A percentile compares a stretch with the other conserved stretches of the same genome.
These are phyloP conservation scores for Kodamaea plutei DNA, from an alignment of 1,139 yeast species.

Conservation along the genomic window DNA sequence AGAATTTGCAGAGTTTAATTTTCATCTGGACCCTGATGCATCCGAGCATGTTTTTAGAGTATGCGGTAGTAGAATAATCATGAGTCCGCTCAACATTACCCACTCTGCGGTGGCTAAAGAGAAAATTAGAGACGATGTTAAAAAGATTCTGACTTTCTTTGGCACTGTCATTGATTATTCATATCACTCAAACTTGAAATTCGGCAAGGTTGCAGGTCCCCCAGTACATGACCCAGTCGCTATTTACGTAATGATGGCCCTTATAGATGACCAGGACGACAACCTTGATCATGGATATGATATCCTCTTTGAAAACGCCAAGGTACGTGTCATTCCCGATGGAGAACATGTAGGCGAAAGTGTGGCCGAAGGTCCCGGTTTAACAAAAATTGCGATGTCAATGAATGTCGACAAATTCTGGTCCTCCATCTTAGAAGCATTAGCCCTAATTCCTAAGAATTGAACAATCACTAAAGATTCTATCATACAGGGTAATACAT, in stretches of 20 bases:
- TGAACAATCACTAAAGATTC: too few relatives aligned
- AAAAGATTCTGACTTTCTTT: constrained; percentile 49
- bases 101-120: constrained; percentile 61
- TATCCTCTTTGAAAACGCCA: constrained; percentile 20
- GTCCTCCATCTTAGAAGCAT: constrained; percentile 20
- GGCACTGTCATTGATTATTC: constrained; percentile 51
- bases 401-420: constrained; percentile 47
- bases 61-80: constrained; percentile 45
- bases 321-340: constrained; percentile 24
- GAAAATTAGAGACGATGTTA: constrained; percentile 35
- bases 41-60: constrained; percentile 55
- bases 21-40: constrained; percentile 74
- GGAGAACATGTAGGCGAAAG: constrained; percentile 34
- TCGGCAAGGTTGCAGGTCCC: constrained; percentile 55
- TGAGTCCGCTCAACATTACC: constrained; percentile 69
- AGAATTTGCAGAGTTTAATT: constrained; percentile 71
- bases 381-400: constrained; percentile 44
- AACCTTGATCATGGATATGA: constrained; percentile 21
- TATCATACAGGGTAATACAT: too few relatives aligned
- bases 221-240: constrained; percentile 85
- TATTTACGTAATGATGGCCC: constrained; percentile 52
- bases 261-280: constrained; percentile 31
- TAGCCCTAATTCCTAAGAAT: too few relatives aligned
- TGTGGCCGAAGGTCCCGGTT: constrained; percentile 30
- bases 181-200: constrained; percentile 44